phyloP scores from a whole-genome alignment of 2,329 filamentous ascomycete species.

The Fusarium redolens region DNA sequence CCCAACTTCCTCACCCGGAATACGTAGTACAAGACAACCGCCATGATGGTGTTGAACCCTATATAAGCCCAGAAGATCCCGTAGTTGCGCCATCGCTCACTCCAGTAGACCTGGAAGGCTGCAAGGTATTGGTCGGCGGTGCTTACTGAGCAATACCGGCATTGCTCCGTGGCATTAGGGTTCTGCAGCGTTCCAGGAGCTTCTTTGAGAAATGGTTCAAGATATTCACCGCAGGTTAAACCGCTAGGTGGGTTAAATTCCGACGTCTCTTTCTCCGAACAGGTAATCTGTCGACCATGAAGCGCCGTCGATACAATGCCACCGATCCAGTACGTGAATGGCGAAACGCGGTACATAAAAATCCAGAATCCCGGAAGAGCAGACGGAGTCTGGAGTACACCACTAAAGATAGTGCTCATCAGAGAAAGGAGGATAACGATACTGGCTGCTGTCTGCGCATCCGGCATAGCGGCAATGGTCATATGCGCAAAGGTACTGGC shows the following conservation, averaged over 20 bases:
- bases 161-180: slow-evolving; percentile 12
- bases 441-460: slow-evolving; percentile 65
- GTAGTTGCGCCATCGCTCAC: slow-evolving; percentile 27
- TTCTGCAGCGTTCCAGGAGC: slow-evolving; percentile 45
- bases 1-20: slow-evolving; percentile 32
- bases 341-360: slow-evolving; percentile 75
- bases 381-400: slow-evolving; percentile 66
- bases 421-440: slow-evolving; percentile 66
- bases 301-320: slow-evolving; percentile 57
- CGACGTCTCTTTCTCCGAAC: slow-evolving; percentile 66
- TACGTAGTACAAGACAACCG: slow-evolving; percentile 30
- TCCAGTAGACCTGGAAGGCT: slow-evolving; percentile 16
- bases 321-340: slow-evolving; percentile 72
- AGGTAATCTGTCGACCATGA: slow-evolving; percentile 50
- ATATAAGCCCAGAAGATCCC: slow-evolving; percentile 30
- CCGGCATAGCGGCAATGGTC: slow-evolving; percentile 76
- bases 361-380: slow-evolving; percentile 75
- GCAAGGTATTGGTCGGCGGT: slow-evolving; percentile 30
- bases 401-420: slow-evolving; percentile 42
- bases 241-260: slow-evolving; percentile 70
- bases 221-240: slow-evolving; percentile 56
- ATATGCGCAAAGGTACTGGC: slow-evolving; percentile 79
- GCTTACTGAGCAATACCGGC: slow-evolving; percentile 22
- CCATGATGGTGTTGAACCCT: slow-evolving; percentile 23
- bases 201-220: slow-evolving; percentile 59